Evolutionary conservation across 306 rosid species (phyloP).

Genomic region (Urtica urens): DNA sequence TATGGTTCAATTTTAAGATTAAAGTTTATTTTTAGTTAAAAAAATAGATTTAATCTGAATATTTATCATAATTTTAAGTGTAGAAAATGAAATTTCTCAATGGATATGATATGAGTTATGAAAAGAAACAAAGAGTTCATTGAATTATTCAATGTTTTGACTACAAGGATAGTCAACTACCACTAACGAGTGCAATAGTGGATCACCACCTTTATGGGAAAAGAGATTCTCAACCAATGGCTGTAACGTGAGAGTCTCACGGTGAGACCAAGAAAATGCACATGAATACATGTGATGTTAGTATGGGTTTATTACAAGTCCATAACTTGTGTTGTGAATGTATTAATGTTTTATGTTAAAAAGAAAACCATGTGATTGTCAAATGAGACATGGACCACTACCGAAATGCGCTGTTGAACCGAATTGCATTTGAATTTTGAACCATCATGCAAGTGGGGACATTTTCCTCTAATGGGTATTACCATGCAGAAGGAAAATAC

Average conservation of each 20-base stretch:
- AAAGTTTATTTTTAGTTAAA: too few relatives aligned
- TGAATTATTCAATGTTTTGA: slow-evolving; percentile 4
- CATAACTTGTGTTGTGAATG: too few relatives aligned
- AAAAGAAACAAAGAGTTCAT: not conserved
- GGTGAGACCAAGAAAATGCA: slow-evolving; percentile 10
- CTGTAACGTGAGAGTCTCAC: slow-evolving; percentile 4
- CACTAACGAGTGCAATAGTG: not conserved
- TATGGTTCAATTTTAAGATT: too few relatives aligned
- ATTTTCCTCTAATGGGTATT: not conserved
- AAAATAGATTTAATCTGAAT: too few relatives aligned
- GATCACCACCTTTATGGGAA: not conserved
- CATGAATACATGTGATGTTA: slow-evolving; percentile 5
- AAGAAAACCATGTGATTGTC: not conserved
- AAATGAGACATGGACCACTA: not conserved
- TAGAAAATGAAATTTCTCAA: too few relatives aligned
- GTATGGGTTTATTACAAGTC: too few relatives aligned
- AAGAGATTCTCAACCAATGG: slow-evolving; percentile 6
- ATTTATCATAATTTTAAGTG: too few relatives aligned
- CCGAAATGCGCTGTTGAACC: not conserved
- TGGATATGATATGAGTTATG: too few relatives aligned
- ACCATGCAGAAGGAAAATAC: not conserved
- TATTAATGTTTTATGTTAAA: too few relatives aligned
- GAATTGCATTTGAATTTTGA: too few relatives aligned
- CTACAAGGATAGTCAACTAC: slow-evolving; percentile 14
- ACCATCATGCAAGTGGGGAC: not conserved